phyloP scores from a whole-genome alignment of 176 grass and related monocot genomes.

The Rhynchospora pubera region DNA sequence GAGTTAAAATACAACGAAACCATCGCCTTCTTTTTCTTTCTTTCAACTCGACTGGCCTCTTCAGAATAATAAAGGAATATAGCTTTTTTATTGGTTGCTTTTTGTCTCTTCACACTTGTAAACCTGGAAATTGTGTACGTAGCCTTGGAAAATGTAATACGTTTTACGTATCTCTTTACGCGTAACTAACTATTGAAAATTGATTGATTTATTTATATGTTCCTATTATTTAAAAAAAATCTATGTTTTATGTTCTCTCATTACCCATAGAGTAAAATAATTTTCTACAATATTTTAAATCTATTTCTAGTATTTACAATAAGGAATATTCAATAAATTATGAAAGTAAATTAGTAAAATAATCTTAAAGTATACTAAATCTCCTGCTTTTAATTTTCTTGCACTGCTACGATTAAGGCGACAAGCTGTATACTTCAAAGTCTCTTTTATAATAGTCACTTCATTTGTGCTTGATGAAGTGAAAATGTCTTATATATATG shows the following conservation, averaged over 20 bases:
- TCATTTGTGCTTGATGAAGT: too few species aligned
- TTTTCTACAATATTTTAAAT: neutral
- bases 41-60: constrained; percentile 9
- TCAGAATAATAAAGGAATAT: neutral
- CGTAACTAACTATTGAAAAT: neutral
- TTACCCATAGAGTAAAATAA: neutral
- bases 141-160: neutral
- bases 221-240: neutral
- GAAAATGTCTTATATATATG: too few species aligned
- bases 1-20: constrained; percentile 31
- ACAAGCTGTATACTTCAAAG: too few species aligned
- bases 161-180: too few species aligned
- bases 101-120: neutral
- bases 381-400: neutral
- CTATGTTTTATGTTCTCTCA: neutral
- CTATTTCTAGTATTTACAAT: neutral
- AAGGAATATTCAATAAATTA: neutral
- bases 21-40: neutral
- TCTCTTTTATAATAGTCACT: too few species aligned
- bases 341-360: neutral
- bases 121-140: neutral
- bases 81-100: constrained; percentile 1
- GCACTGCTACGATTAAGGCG: too few species aligned
- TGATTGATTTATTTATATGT: neutral
- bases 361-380: neutral